phyloP scores from a whole-genome alignment of 2,329 filamentous ascomycete species.

The Epichloe sp. region DNA sequence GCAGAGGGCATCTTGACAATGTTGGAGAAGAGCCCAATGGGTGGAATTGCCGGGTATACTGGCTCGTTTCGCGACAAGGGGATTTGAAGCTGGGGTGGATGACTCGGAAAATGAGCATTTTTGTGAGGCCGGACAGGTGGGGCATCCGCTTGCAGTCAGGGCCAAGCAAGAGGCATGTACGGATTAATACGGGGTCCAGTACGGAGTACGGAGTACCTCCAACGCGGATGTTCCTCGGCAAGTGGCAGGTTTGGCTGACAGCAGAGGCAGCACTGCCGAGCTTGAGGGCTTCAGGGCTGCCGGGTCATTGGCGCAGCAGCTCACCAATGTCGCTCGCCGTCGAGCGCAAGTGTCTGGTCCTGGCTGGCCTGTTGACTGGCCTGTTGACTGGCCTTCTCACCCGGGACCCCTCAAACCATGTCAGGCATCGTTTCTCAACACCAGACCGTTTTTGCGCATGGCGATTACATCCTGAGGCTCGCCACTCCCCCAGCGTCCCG shows the following conservation, averaged over 20 bases:
- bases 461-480: conserved; percentile 3
- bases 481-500: neutral
- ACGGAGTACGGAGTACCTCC: no score
- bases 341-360: neutral
- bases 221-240: no score
- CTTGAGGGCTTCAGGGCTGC: no score
- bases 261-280: no score
- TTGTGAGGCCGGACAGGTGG: conserved; percentile 1
- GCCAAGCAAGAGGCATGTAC: no score
- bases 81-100: neutral
- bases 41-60: neutral
- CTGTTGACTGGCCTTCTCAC: neutral
- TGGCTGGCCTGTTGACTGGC: neutral
- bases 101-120: conserved; percentile 1
- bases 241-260: neutral
- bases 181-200: no score
- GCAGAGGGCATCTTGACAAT: conserved; percentile 19
- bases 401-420: conserved; percentile 3
- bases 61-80: conserved; percentile 3
- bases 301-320: neutral
- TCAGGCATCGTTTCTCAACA: conserved; percentile 4
- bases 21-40: neutral
- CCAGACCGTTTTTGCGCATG: neutral
- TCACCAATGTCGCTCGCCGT: no score
- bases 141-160: neutral